Base-by-base conservation (phyloP, 768 basidiomycete species). In the Boletus speciosus region DNA sequence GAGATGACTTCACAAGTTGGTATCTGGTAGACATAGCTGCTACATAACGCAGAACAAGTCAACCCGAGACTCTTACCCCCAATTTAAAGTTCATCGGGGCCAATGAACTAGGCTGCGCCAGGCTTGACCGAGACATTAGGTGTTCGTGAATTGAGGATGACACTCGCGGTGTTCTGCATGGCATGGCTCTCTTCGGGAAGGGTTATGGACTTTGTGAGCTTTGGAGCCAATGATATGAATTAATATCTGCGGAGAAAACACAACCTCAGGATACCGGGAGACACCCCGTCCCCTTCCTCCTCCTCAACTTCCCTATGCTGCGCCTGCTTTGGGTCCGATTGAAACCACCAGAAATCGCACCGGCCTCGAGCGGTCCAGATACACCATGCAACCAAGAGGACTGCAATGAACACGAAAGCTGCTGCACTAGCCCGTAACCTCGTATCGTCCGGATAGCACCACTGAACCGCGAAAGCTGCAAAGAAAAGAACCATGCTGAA, bases 341-440 rank as follows among this genome's bases (percentile, higher is more conserved):
- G 57, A 47, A 70, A 68, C 68, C 68, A 70, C 64, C 66, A 70
- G 14, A 51, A 42, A 1, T 42, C 12, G 6, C n/a, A 31, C 5
- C 47, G 38, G 16, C 61, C 61, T 38, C 59, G 54, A 36, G 62
- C 51, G 15, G 47, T 62, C 64, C 73, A 73, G 35, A 81, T 73
- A 52, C 77, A 76, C 76, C 78, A 82, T 4, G 66, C 39, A 35
- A 79, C 71, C 40, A 80, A 67, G 8, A 69, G 38, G 4, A 61
- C 58, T 7, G 72, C 61, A 1, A 64, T 42, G 9, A 61, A 27
- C 63, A 70, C 74, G 9, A 68, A 55, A 3, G 52, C 50, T 6
- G 71, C 76, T 1, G 74, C 68, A 3, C 73, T 43, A 9, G 57
- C 50, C 25, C 61, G 73, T 4, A 52, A 55, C 4, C 6, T 9